Evolutionary conservation across 192 early-diverging fungal genomes (phyloP), one percentile per base, ranked within the genome.

Genomic region (Entomortierella parvispora): DNA sequence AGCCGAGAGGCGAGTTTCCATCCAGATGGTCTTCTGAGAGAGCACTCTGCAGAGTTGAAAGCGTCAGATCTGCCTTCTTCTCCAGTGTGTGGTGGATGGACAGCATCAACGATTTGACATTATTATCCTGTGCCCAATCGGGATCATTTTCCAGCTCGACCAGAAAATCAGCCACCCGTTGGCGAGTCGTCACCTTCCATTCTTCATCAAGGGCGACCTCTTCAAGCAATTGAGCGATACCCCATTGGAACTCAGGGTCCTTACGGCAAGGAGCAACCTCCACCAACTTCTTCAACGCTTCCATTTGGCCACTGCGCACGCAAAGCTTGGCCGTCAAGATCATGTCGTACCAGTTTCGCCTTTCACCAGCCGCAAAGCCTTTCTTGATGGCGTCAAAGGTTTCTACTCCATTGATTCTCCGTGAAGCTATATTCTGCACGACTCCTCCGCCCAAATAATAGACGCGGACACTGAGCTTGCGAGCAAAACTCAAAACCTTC

Each of bases 171-270:
- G 33, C 31, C n/a, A 31, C 53, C 32, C 33, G 32, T 18, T 37
- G 32, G 31, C 53, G 53, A 8, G 1, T 55, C 14, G 15, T 31
- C 9, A 34, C 18, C n/a, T 10, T 32, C 53, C 53, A 55, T n/a
- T 32, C 33, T 3, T n/a, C 15, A 55, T 55, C 53, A 12, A 55
- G 15, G 32, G 53, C 53, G 11, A 55, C 33, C 32, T 55, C 53
- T 34, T 31, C 53, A n/a, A 55, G 53, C 32, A 55, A n/a, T 55
- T 55, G 53, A 34, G 29, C 29, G 32, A 55, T 33, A 34, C 53
- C 53, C 53, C 53, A 55, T 34, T 55, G 53, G 53, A 55, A 55
- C 32, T 55, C 53, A 2, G 31, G 9, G 5, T 55, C 53, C 29
- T 31, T 2, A 55, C 53, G 25, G 33, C 53, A 55, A 55, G 53